Evolutionary conservation across 441 rosid species (phyloP).

Genomic region (Sinapis alba): DNA sequence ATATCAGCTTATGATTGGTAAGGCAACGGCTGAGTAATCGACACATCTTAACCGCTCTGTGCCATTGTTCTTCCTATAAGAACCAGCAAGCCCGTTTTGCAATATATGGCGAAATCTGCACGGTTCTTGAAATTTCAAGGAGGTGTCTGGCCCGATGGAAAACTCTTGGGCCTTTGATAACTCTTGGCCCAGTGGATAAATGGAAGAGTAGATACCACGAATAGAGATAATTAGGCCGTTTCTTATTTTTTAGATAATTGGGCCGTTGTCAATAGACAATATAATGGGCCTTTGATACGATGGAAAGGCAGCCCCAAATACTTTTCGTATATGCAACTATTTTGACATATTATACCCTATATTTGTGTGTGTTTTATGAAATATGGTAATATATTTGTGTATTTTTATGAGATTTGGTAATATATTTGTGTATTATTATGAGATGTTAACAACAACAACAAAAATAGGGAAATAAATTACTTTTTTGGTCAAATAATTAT

Average conservation of each 20-base stretch:
- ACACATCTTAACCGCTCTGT: conserved; percentile 83
- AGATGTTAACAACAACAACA: background rate
- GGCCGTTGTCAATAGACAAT: background rate
- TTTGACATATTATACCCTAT: background rate
- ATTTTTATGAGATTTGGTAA: background rate
- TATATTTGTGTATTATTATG: background rate
- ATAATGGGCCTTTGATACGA: background rate
- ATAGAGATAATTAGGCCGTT: conserved; percentile 30
- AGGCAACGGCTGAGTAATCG: conserved; percentile 47
- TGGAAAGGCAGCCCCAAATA: background rate
- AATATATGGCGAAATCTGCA: conserved; percentile 83
- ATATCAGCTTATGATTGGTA: conserved; percentile 5
- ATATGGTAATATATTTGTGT: background rate
- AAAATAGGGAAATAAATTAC: background rate
- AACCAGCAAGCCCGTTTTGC: conserved; percentile 81
- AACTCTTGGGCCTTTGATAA: conserved; percentile 57
- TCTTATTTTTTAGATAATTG: background rate
- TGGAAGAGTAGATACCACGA: conserved; percentile 21
- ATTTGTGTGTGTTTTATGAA: background rate
- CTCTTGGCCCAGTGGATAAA: conserved; percentile 52
- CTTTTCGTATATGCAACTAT: background rate
- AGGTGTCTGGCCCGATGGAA: conserved; percentile 73
- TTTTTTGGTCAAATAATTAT: background rate
- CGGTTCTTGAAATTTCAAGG: conserved; percentile 76
- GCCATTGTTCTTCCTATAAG: conserved; percentile 60